These are phyloP conservation scores for Ceratobasidium papillatum DNA, from an alignment of 1,284 basidiomycete genomes.

Conservation along the genomic window DNA sequence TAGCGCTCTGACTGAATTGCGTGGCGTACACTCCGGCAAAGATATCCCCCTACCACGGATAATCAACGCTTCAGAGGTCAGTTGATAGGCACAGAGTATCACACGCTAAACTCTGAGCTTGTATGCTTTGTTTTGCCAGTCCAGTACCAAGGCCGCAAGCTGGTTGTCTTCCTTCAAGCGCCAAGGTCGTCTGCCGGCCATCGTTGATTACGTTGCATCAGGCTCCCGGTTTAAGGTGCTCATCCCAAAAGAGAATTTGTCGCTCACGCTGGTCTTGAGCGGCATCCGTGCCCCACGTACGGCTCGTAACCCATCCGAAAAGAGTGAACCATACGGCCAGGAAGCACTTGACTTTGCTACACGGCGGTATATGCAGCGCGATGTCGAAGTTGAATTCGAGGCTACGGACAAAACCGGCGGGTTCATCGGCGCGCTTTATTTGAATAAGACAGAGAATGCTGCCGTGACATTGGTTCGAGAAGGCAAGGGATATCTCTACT, in stretches of 20 bases:
- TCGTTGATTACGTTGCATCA: conserved; percentile 93
- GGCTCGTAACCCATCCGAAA: conserved; percentile 82
- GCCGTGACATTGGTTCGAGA: conserved; percentile 86
- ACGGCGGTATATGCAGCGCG: conserved; percentile 88
- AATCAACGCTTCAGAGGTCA: conserved; percentile 89
- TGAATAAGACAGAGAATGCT: conserved; percentile 83
- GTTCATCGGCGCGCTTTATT: conserved; percentile 90
- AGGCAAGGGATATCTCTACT: conserved; percentile 55
- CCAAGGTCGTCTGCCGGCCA: conserved; percentile 78
- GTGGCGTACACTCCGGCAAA: conserved; percentile 93
- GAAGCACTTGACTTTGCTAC: conserved; percentile 87
- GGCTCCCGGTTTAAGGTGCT: conserved; percentile 95
- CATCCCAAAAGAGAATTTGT: conserved; percentile 91
- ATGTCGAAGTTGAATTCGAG: conserved; percentile 92
- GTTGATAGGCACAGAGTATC: conserved; percentile 27
- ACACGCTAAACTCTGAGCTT: conserved; percentile 22
- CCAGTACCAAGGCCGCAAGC: conserved; percentile 75
- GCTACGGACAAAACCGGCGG: conserved; percentile 93
- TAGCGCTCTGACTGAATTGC: conserved; percentile 79
- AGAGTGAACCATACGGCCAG: conserved; percentile 86
- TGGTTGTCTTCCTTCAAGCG: conserved; percentile 95
- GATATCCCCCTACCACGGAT: conserved; percentile 71
- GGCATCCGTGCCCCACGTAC: conserved; percentile 87
- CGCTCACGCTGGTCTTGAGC: conserved; percentile 85
- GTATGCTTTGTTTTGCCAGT: conserved; percentile 56